phyloP scores from a whole-genome alignment of 2,329 filamentous ascomycete genomes.

The Aspergillus hortae region DNA sequence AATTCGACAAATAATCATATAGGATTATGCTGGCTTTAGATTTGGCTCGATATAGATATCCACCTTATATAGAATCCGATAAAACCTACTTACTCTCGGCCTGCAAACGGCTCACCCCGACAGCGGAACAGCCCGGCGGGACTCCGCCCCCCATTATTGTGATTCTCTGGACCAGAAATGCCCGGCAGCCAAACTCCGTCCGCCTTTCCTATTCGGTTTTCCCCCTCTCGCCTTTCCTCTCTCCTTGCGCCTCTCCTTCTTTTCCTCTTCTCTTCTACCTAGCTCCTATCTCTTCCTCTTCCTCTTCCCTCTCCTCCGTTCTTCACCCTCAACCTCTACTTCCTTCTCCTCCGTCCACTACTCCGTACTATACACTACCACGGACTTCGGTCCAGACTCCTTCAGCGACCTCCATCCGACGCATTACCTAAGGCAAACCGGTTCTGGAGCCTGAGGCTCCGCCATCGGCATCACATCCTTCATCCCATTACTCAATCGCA shows the following conservation, averaged over 20 bases:
- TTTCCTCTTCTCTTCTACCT: slow-evolving; percentile 5
- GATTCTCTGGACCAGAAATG: neutral
- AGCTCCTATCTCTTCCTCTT: neutral
- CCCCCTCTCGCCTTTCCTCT: slow-evolving; percentile 5
- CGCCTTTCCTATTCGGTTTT: slow-evolving; percentile 3
- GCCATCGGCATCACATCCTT: slow-evolving; percentile 20
- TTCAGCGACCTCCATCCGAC: neutral
- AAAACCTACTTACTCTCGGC: too few relatives aligned
- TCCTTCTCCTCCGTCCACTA: slow-evolving; percentile 6
- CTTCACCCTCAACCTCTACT: slow-evolving; percentile 5
- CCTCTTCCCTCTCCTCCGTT: slow-evolving; percentile 1
- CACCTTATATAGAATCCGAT: too few relatives aligned
- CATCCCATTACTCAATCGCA: slow-evolving; percentile 18
- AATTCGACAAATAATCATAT: too few relatives aligned
- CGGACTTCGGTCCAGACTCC: slow-evolving; percentile 5
- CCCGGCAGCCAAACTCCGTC: slow-evolving; percentile 1
- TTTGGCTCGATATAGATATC: too few relatives aligned
- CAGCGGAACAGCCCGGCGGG: slow-evolving; percentile 25
- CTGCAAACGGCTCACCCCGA: too few relatives aligned
- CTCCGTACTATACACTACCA: slow-evolving; percentile 1
- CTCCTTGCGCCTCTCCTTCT: slow-evolving; percentile 6
- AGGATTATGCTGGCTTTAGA: too few relatives aligned
- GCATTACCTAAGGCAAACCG: slow-evolving; percentile 16
- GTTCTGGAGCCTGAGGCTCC: slow-evolving; percentile 19
- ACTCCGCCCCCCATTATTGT: slow-evolving; percentile 16